These are phyloP conservation scores for Cronartium ribicola DNA, from an alignment of 1,284 basidiomycete genomes.

Conservation along the genomic window DNA sequence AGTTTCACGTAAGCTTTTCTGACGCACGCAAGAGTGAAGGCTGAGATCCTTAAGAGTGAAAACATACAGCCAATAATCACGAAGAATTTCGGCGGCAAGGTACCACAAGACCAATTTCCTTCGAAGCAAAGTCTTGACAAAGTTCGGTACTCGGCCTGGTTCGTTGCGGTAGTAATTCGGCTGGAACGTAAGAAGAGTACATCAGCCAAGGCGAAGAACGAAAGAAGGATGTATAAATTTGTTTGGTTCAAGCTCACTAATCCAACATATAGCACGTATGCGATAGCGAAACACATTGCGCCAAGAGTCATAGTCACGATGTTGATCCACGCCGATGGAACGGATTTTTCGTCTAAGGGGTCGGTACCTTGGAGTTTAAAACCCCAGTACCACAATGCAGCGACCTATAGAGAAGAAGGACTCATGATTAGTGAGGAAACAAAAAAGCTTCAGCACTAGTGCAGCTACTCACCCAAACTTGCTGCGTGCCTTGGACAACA, in stretches of 20 bases:
- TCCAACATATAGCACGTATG: slow-evolving; percentile 74
- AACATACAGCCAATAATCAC: slow-evolving; percentile 88
- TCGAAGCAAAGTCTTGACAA: slow-evolving; percentile 77
- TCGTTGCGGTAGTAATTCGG: slow-evolving; percentile 78
- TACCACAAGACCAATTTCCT: slow-evolving; percentile 80
- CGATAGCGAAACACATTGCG: slow-evolving; percentile 67
- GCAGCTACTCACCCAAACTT: slow-evolving; percentile 32
- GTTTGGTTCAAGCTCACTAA: slow-evolving; percentile 64
- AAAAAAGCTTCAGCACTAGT: not conserved
- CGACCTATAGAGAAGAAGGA: slow-evolving; percentile 62
- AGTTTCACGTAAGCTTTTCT: not conserved
- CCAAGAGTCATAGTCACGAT: slow-evolving; percentile 76
- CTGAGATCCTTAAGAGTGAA: slow-evolving; percentile 40
- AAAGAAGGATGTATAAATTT: slow-evolving; percentile 46
- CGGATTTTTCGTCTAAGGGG: slow-evolving; percentile 59
- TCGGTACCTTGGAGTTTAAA: slow-evolving; percentile 63
- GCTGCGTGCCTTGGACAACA: slow-evolving; percentile 65
- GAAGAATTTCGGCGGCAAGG: slow-evolving; percentile 77
- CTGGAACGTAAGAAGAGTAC: not conserved
- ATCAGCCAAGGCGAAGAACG: not conserved
- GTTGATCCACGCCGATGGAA: slow-evolving; percentile 56
- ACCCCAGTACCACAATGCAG: slow-evolving; percentile 91
- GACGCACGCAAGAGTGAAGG: not conserved
- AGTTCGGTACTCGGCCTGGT: slow-evolving; percentile 86
- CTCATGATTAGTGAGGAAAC: not conserved